Percentiles rank a stretch among this genome's conserved stretches.
phyloP scores from a whole-genome alignment of 1,139 yeast genomes.

The Candida glucosophila region DNA sequence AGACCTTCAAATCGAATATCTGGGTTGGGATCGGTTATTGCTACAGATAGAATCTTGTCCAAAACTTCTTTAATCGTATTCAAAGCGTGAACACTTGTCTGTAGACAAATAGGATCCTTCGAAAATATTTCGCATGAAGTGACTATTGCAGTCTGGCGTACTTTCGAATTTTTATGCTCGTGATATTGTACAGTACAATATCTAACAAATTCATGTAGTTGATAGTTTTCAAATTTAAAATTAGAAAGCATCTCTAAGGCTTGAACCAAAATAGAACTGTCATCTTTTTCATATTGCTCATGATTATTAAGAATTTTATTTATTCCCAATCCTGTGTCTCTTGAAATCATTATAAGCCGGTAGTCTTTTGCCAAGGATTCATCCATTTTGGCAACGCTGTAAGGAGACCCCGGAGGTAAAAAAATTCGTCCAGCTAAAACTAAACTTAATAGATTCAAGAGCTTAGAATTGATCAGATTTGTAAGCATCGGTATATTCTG shows the following conservation, averaged over 20 bases:
- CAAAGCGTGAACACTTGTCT: slow-evolving; percentile 76
- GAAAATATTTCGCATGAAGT: slow-evolving; percentile 77
- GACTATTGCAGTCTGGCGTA: slow-evolving; percentile 76
- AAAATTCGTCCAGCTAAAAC: slow-evolving; percentile 80
- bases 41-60: slow-evolving; percentile 69
- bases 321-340: slow-evolving; percentile 48
- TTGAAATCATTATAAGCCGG: slow-evolving; percentile 61
- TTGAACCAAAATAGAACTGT: slow-evolving; percentile 49
- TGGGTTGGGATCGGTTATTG: slow-evolving; percentile 83
- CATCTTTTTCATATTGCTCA: slow-evolving; percentile 35
- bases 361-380: slow-evolving; percentile 65
- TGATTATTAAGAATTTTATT: slow-evolving; percentile 29
- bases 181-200: slow-evolving; percentile 74
- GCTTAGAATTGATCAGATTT: slow-evolving; percentile 59
- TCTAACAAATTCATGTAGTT: slow-evolving; percentile 80
- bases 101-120: slow-evolving; percentile 77
- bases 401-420: slow-evolving; percentile 85
- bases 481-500: slow-evolving; percentile 75
- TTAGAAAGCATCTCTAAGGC: slow-evolving; percentile 66
- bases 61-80: slow-evolving; percentile 80
- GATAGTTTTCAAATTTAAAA: slow-evolving; percentile 68
- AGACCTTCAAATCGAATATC: slow-evolving; percentile 80
- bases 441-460: slow-evolving; percentile 64
- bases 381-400: slow-evolving; percentile 54
- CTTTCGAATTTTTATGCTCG: slow-evolving; percentile 70